Evolutionary conservation across 2,329 filamentous ascomycete genomes (phyloP), one percentile per base, ranked within the genome.

Genomic region (Arthrobotrys sinensis): DNA sequence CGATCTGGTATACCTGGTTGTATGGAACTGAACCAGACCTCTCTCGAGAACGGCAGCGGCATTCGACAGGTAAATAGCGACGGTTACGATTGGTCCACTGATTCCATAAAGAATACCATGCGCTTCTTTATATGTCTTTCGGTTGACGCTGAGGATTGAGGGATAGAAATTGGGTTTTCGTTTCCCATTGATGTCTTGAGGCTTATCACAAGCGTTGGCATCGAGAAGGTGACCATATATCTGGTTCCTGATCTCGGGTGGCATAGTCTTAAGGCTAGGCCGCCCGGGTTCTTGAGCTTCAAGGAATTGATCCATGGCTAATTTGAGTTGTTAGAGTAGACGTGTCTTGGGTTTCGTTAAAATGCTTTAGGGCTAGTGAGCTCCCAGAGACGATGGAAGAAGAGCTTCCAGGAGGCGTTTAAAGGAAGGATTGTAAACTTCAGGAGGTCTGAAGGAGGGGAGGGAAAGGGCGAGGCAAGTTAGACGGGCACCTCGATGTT

Each of bases 201-300:
- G 36, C 38, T 53, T 50, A 21, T 66, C 52, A 32, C 71, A 76
- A 19, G 36, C 34, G 34, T 69, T 69, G 21, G 62, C 21, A 32
- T 69, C 55, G 1, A 76, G 46, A 7, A 76, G 64, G 19, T 48
- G 57, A 0, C 55, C 45, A 50, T 76, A 76, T 16, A 76, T 76
- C 55, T 76, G 45, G 14, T 76, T 76, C n/a, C 64, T 46, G 45
- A 76, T 76, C 21, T 76, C 71, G 21, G 71, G 21, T 11, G 71
- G 64, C 28, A 68, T 28, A 1, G 14, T 57, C 45, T 55, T 34
- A 1, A 75, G 45, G 3, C 14, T 52, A 3, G 12, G 40, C 14
- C 7, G 16, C 14, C 8, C n/a, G 11, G 28, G 12, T 5, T 62
- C 46, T n/a, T 24, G 28, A 14, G 32, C 5, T 38, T 53, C 1